Base-by-base conservation (phyloP, 441 rosid species). In the Sinapis alba region DNA sequence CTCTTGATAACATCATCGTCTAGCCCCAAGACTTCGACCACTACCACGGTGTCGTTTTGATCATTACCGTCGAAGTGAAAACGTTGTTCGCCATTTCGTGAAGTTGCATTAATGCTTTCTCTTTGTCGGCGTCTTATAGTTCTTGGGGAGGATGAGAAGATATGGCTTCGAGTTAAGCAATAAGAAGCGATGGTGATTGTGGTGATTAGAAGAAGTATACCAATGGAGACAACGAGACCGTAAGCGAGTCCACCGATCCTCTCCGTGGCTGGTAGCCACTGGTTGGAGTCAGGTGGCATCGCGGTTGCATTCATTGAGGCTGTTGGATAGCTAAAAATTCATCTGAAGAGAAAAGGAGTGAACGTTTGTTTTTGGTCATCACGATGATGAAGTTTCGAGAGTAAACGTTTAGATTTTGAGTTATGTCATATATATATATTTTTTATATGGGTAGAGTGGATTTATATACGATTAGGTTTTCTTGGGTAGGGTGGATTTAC, bases 151-250 rank as follows among this genome's bases (percentile, higher is more conserved):
- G 69, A 21, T 3, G 68, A 65, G 30, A 47, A 72, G 7, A 73
- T 30, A 10, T 79, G 76, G 24, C 36, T 78, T 54, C 88, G 78
- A 43, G 95, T 82, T 85, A 97, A 94, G 64, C 80, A 94, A 63
- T 91, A 91, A 32, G 95, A 89, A 18, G 92, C 79, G 51, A 90
- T 51, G 15, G 87, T 83, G 75, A 94, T 89, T 61, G 96, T 89
- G 24, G 93, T 88, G 76, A 94, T 88, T 27, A 94, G 86, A 32
- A 94, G 68, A 60, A 94, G 91, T 79, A 94, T 82, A 19, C 97
- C 98, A 18, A 90, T 59, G 0, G 97, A 88, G 59, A 92, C 85
- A 10, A 95, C 96, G 45, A 94, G 85, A 64, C 94, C 97, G 19
- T 94, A 90, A 4, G 91, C 93, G 24, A 91, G 84, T 1, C 89